Evolutionary conservation across 2,329 filamentous ascomycete genomes (phyloP).

Genomic region (Moelleriella libera): DNA sequence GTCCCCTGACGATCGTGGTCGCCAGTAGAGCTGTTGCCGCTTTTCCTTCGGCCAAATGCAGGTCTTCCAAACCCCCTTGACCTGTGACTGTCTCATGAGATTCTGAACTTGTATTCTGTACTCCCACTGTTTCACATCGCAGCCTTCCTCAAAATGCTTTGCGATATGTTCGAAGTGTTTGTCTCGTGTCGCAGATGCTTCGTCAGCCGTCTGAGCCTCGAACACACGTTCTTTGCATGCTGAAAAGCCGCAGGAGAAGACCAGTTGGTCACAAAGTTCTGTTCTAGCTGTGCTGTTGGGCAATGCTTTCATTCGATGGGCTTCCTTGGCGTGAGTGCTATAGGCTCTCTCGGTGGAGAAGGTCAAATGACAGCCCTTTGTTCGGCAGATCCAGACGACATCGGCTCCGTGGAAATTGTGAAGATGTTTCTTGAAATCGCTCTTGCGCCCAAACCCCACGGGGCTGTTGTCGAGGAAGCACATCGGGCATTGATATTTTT

Average conservation of each 20-base stretch:
- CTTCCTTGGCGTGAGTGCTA: conserved; percentile 27
- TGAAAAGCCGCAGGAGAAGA: conserved; percentile 28
- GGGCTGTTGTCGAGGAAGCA: conserved; percentile 30
- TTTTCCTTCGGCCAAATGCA: conserved; percentile 30
- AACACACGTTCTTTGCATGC: conserved; percentile 27
- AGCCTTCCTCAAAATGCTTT: conserved; percentile 29
- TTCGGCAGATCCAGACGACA: conserved; percentile 27
- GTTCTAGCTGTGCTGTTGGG: conserved; percentile 25
- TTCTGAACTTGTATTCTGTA: conserved; percentile 29
- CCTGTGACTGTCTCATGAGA: conserved; percentile 25
- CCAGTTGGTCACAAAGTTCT: conserved; percentile 26
- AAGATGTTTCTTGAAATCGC: conserved; percentile 34
- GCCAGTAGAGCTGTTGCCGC: conserved; percentile 24
- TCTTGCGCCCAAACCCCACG: conserved; percentile 30
- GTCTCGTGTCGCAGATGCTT: conserved; percentile 21
- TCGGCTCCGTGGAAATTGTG: conserved; percentile 31
- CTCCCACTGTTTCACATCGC: conserved; percentile 27
- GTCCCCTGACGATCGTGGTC: conserved; percentile 25
- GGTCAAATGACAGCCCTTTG: conserved; percentile 24
- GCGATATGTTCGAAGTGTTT: conserved; percentile 33
- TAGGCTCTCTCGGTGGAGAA: conserved; percentile 31
- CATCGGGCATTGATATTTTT: conserved; percentile 30
- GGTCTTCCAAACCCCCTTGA: conserved; percentile 30
- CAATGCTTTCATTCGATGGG: conserved; percentile 25
- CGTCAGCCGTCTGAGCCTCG: conserved; percentile 21